Percentiles rank a stretch among this genome's conserved stretches.
These are phyloP conservation scores for Fusarium tuaranense DNA, from an alignment of 2,329 filamentous ascomycete genomes.

Conservation along the genomic window DNA sequence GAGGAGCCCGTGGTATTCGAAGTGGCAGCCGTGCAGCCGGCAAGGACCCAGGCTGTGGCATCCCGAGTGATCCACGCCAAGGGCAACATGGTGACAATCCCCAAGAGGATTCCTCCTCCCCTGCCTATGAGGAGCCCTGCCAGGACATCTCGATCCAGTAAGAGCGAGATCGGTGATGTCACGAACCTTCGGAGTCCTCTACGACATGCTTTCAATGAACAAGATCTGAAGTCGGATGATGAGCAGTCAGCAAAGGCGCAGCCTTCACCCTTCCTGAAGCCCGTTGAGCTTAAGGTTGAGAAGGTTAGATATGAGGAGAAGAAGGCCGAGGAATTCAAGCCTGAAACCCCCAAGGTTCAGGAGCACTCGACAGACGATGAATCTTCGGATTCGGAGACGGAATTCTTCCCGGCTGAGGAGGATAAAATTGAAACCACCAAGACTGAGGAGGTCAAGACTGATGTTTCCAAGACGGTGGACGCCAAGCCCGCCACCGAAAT, in stretches of 20 bases:
- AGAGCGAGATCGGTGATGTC: conserved; percentile 70
- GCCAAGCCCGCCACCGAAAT: conserved; percentile 13
- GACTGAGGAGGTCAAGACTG: conserved; percentile 10
- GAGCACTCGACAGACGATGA: conserved; percentile 8
- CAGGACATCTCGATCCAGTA: conserved; percentile 65
- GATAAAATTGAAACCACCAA: conserved; percentile 8
- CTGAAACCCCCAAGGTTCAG: conserved; percentile 1
- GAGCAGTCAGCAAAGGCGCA: conserved; percentile 34
- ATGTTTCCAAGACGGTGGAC: conserved; percentile 1
- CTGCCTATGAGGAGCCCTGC: conserved; percentile 83
- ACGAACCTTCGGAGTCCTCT: conserved; percentile 62
- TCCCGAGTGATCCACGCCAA: conserved; percentile 77
- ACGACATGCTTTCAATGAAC: conserved; percentile 59
- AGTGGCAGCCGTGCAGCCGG: conserved; percentile 68
- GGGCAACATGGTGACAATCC: conserved; percentile 85
- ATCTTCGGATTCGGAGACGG: conserved; percentile 38
- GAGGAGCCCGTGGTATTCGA: conserved; percentile 79
- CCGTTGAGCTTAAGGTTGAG: conserved; percentile 35
- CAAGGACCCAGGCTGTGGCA: conserved; percentile 67
- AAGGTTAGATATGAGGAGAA: conserved; percentile 22
- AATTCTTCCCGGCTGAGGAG: conserved; percentile 38
- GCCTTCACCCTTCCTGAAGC: conserved; percentile 38
- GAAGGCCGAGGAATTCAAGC: conserved; percentile 13
- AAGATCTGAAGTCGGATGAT: conserved; percentile 42
- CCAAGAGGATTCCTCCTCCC: conserved; percentile 81